A percentile compares a stretch with the other conserved stretches of the same genome.
phyloP scores from a whole-genome alignment of 345 rosid species.

The Camelina hispida region DNA sequence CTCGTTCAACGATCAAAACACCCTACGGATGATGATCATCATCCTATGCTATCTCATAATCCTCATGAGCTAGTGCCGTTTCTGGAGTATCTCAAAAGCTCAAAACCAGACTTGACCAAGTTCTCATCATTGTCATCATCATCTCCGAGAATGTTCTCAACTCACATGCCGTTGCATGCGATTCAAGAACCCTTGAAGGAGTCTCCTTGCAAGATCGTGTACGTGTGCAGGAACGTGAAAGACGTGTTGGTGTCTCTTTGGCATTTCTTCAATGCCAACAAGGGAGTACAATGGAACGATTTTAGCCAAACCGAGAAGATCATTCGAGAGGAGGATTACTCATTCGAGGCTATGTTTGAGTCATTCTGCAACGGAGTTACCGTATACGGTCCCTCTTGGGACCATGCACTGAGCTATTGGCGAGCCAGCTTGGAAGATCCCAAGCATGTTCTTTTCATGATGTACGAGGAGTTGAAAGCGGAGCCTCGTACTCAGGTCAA shows the following conservation, averaged over 20 bases:
- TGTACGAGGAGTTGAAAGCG: neutral
- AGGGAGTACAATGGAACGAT: neutral
- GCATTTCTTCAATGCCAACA: neutral
- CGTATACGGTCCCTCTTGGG: neutral
- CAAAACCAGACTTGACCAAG: neutral
- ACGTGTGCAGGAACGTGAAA: slow-evolving; percentile 1
- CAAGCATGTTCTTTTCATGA: neutral
- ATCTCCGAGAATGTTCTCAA: neutral
- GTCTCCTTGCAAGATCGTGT: slow-evolving; percentile 4
- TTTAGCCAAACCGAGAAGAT: neutral
- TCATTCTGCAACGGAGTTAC: neutral
- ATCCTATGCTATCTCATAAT: neutral
- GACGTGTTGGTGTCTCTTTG: neutral
- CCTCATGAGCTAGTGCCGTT: neutral
- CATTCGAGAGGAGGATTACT: neutral
- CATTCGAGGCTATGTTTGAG: neutral
- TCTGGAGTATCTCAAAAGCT: neutral
- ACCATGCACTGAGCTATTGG: neutral
- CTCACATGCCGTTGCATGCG: neutral
- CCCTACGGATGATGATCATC: neutral
- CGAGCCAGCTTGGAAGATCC: neutral
- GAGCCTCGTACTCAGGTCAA: neutral
- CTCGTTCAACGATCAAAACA: neutral
- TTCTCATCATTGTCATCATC: neutral
- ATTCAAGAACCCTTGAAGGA: neutral